Evolutionary conservation across 768 basidiomycete species (phyloP), one percentile per base, ranked within the genome.

Genomic region (Russula earlei): DNA sequence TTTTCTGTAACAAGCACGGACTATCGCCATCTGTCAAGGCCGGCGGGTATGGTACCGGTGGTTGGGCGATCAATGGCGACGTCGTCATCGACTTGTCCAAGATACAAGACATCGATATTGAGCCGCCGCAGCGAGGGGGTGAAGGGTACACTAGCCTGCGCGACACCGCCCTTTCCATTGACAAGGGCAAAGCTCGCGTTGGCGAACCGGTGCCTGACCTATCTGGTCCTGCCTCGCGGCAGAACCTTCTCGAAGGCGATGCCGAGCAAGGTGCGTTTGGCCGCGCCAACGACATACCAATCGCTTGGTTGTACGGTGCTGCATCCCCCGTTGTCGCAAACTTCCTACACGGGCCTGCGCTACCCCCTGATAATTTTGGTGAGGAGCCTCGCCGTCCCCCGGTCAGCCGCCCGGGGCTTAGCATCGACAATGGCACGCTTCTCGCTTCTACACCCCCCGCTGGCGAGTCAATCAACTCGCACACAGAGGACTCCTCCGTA

Each of bases 1-100:
- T 77, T 12, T 92, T 94, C 68, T 93, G 91, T 65, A 70, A 67
- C n/a, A 79, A 81, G 52, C 76, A 91, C 64, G 70, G 71, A 0
- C 71, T 94, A 3, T 82, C 85, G 10, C 79, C 86, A 5, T 91
- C 89, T 9, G 78, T 92, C 63, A 92, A 91, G 67, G 87, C 89
- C 1, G 93, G 93, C 24, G 93, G 93, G 0, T 93, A 87, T 66
- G 93, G 91, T 6, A 93, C 88, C 1, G 89, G 85, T 10, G 92
- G 91, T 1, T 91, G 91, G 87, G 81, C 89, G 45, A 80, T 94
- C 52, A 83, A 82, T 15, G 93, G 93, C 36, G 85, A 94, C 64
- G 74, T 95, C 54, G 83, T 95, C 65, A 69, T 94, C 62, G 93
- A 95, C 70, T 70, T 95, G 46, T 79, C 76, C 64, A 79, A 76